Evolutionary conservation across 116 monocot genomes (phyloP).

Genomic region (Papilionanthe hybrid): DNA sequence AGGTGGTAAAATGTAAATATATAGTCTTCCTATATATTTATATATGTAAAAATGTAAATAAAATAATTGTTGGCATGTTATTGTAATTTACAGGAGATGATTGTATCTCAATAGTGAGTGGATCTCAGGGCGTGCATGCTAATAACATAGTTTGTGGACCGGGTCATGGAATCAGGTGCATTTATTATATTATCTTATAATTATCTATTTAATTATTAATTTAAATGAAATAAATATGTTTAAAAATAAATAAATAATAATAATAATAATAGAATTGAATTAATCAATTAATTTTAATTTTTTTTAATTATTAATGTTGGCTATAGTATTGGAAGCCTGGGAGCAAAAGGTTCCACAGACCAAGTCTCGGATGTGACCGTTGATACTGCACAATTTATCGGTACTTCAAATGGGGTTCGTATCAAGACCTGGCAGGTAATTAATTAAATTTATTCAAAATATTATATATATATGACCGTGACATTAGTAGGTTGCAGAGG

Average conservation of each 20-base stretch:
- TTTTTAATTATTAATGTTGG: neutral
- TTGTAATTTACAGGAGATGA: constrained; percentile 60
- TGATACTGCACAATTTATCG: constrained; percentile 36
- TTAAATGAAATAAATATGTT: too few relatives aligned
- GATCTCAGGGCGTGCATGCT: constrained; percentile 38
- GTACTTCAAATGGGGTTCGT: constrained; percentile 66
- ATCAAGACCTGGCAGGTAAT: constrained; percentile 95
- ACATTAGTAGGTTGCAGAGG: too few relatives aligned
- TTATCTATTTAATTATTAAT: too few relatives aligned
- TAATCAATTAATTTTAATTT: neutral
- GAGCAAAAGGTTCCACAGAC: constrained; percentile 29
- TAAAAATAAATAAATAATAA: too few relatives aligned
- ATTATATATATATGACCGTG: too few relatives aligned
- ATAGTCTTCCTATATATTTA: too few relatives aligned
- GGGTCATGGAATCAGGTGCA: constrained; percentile 88
- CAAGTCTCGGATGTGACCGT: constrained; percentile 60
- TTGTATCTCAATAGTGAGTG: constrained; percentile 74
- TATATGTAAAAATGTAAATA: neutral
- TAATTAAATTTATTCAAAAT: neutral
- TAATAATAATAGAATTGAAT: too few relatives aligned
- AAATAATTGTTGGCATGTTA: too few relatives aligned
- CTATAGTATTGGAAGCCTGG: constrained; percentile 83
- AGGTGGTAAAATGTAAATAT: too few relatives aligned
- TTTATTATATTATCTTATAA: neutral
- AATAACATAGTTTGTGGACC: constrained; percentile 62